A percentile compares a stretch with the other conserved stretches of the same genome.
Conservation (phyloP, 352 stramenopile genomes). For the Phytophthora meadii region DNA sequence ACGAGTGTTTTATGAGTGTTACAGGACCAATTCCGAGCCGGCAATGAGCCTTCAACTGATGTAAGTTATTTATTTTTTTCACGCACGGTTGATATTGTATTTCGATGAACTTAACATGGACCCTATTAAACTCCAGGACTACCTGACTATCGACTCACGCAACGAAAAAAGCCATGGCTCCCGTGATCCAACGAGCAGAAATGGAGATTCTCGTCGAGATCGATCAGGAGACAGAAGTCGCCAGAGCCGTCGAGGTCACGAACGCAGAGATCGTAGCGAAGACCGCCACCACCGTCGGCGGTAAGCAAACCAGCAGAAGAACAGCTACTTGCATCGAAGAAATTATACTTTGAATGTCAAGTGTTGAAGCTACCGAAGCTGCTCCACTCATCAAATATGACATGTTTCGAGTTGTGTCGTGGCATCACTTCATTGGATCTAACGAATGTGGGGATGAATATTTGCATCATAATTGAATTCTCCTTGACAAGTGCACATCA, state of each 20-base stretch:
- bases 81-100: not conserved
- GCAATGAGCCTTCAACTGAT: constrained; percentile 57
- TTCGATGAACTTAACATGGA: constrained; percentile 2
- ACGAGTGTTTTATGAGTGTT: constrained; percentile 9
- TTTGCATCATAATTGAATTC: constrained; percentile 8
- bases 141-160: constrained; percentile 74
- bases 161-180: constrained; percentile 25
- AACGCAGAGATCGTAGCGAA: constrained; percentile 18
- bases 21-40: constrained; percentile 79
- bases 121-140: constrained; percentile 50
- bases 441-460: not conserved
- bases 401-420: constrained; percentile 5
- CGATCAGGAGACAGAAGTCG: constrained; percentile 20
- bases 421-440: constrained; percentile 20
- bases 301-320: not conserved
- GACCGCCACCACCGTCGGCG: constrained; percentile 22
- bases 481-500: not conserved
- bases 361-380: constrained; percentile 3
- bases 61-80: constrained; percentile 31
- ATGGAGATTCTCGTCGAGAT: constrained; percentile 15
- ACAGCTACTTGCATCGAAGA: no score
- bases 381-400: constrained; percentile 26
- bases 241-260: constrained; percentile 16
- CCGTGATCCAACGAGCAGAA: constrained; percentile 19
- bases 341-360: no score